phyloP scores from a whole-genome alignment of 73 alveolate species.

The Paramecium caudatum region DNA sequence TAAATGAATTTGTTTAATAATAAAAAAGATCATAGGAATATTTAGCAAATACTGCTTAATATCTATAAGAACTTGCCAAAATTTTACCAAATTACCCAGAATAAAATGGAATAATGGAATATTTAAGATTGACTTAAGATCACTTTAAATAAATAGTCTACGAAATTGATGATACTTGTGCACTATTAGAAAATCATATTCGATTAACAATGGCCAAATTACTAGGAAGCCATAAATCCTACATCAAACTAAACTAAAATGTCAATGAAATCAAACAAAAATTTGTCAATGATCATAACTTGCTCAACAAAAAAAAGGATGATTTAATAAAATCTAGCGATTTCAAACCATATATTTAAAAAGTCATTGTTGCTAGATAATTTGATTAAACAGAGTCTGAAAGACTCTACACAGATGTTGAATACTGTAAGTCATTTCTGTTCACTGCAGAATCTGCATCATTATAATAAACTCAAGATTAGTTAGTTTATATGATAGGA shows the following conservation, averaged over 20 bases:
- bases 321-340: not conserved
- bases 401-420: not conserved
- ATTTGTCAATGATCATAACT: not conserved
- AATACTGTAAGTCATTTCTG: not conserved
- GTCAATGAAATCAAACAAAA: conserved; percentile 5
- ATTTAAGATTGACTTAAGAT: not conserved
- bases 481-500: conserved; percentile 31
- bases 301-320: not conserved
- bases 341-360: not conserved
- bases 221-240: conserved; percentile 24
- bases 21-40: not conserved
- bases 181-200: conserved; percentile 9
- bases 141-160: conserved; percentile 4
- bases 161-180: not conserved
- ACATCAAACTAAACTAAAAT: not conserved
- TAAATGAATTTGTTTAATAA: not conserved
- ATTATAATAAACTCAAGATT: not conserved
- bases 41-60: conserved; percentile 23
- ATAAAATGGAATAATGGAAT: not conserved
- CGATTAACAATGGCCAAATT: not conserved
- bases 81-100: conserved; percentile 36
- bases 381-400: conserved; percentile 18
- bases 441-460: not conserved
- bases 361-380: not conserved
- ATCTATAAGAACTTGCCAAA: not conserved